Conservation (phyloP, 148 eudicot species). For the Chenopodium quinoa region DNA sequence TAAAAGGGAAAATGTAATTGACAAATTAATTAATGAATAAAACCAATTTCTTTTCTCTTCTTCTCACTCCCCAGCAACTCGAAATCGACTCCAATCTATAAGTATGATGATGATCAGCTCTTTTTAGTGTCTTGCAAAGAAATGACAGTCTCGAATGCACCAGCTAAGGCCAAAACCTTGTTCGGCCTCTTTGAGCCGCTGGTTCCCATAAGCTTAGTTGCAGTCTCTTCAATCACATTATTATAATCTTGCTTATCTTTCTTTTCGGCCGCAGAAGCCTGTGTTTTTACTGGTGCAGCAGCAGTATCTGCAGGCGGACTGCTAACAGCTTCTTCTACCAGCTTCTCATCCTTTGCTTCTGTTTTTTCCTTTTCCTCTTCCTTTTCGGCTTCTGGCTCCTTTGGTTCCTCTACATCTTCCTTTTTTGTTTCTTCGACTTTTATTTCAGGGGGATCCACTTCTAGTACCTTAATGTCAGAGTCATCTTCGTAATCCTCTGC, state of each 20-base stretch:
- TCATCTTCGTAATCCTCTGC: constrained; percentile 23
- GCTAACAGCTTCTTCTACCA: not conserved
- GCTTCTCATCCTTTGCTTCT: constrained; percentile 22
- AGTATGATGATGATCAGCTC: constrained; percentile 15
- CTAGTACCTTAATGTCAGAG: not conserved
- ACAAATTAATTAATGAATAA: constrained; percentile 13
- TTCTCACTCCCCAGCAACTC: not conserved
- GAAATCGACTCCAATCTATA: not conserved
- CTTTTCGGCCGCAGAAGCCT: constrained; percentile 23
- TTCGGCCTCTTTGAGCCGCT: constrained; percentile 32
- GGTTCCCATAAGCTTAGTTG: constrained; percentile 47
- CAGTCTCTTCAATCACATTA: constrained; percentile 62
- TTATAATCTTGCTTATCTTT: constrained; percentile 50
- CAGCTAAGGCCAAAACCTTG: constrained; percentile 70
- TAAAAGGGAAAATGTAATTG: not conserved
- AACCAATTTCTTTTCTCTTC: not conserved
- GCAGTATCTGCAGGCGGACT: not conserved
- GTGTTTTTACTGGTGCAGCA: constrained; percentile 4
- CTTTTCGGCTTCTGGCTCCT: constrained; percentile 22
- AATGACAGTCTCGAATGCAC: constrained; percentile 75
- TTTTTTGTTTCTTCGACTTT: not conserved
- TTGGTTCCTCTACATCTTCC: constrained; percentile 1
- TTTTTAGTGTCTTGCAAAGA: constrained; percentile 47
- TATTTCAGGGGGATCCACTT: constrained; percentile 5
- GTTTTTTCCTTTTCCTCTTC: constrained; percentile 14